phyloP scores from a whole-genome alignment of 2,329 filamentous ascomycete genomes.

The Fusarium vanettenii region DNA sequence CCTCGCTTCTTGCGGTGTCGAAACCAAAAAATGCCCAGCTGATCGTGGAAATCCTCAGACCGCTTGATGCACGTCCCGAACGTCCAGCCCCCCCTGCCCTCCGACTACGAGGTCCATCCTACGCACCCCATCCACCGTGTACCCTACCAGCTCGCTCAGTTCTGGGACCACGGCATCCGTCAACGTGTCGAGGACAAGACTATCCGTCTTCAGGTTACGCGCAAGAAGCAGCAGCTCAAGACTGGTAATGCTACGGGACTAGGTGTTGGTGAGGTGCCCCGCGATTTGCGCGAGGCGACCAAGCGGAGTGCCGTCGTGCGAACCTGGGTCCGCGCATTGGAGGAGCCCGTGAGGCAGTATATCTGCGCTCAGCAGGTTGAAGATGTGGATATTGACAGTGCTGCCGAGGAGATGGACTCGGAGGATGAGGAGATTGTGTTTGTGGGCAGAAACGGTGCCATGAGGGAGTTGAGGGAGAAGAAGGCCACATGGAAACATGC shows the following conservation, averaged over 20 bases:
- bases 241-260: slow-evolving; percentile 55
- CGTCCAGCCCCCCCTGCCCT: slow-evolving; percentile 81
- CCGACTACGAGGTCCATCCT: slow-evolving; percentile 85
- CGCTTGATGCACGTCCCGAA: slow-evolving; percentile 88
- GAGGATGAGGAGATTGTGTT: slow-evolving; percentile 92
- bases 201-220: slow-evolving; percentile 53
- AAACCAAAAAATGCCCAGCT: slow-evolving; percentile 12
- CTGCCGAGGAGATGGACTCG: slow-evolving; percentile 57
- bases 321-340: slow-evolving; percentile 83
- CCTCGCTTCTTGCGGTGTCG: not conserved
- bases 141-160: slow-evolving; percentile 88
- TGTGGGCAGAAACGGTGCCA: slow-evolving; percentile 76
- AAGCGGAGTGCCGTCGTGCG: slow-evolving; percentile 85
- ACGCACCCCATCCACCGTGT: slow-evolving; percentile 83
- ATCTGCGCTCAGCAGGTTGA: slow-evolving; percentile 63
- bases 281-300: slow-evolving; percentile 81
- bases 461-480: slow-evolving; percentile 53
- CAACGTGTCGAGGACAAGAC: slow-evolving; percentile 63
- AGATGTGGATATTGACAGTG: slow-evolving; percentile 42
- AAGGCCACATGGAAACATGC: slow-evolving; percentile 59
- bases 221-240: slow-evolving; percentile 59
- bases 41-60: slow-evolving; percentile 63
- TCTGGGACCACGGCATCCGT: slow-evolving; percentile 76
- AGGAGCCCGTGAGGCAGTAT: slow-evolving; percentile 84
- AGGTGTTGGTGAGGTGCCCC: slow-evolving; percentile 73